Base-by-base conservation (phyloP, 2,329 filamentous ascomycete species). In the Trichoderma semiorbis region DNA sequence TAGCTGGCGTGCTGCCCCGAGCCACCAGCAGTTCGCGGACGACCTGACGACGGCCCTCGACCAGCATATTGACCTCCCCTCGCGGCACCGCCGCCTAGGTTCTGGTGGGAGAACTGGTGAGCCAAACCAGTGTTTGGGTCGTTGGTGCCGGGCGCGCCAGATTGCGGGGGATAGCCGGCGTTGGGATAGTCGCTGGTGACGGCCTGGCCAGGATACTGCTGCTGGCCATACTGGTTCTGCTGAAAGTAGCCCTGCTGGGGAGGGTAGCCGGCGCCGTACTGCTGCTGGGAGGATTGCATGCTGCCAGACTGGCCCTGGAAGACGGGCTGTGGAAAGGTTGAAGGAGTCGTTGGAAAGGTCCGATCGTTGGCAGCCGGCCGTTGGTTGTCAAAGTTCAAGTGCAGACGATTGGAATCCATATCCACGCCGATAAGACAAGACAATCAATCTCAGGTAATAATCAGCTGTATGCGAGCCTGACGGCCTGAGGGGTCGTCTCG, bases 81-180 rank as follows among this genome's bases (percentile, higher is more conserved):
- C 73, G 90, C 90, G 57, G 89, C 90, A 88, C 90, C 90, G 73
- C 93, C 90, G 73, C 93, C 92, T 53, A 98, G 88, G 81, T 98
- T 97, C 85, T 98, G 95, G 82, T 98, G 94, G 72, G 95, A 97
- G 82, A 98, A 97, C 81, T 99, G 96, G 80, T 98, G 94, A 73
- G 95, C 94, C 60, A 98, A 88, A 34, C 94, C 95, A 77, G 94
- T 96, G 77, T 95, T 97, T 76, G 92, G 92, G 79, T 98, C 94
- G 78, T 93, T 94, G 79, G 88, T 84, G 72, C 87, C 88, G 6
- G 89, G 88, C 4, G 88, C 87, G 77, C 86, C 87, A 76, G 87
- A 85, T 73, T 87, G 84, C 73, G 83, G 84, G 78, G 87, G 87
- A 76, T 87, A 84, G 70, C 76, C 78, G 61, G 78, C 77, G 66